Evolutionary conservation across 2,329 filamentous ascomycete genomes (phyloP), one percentile per base, ranked within the genome.

Genomic region (Pyrenophora graminea): DNA sequence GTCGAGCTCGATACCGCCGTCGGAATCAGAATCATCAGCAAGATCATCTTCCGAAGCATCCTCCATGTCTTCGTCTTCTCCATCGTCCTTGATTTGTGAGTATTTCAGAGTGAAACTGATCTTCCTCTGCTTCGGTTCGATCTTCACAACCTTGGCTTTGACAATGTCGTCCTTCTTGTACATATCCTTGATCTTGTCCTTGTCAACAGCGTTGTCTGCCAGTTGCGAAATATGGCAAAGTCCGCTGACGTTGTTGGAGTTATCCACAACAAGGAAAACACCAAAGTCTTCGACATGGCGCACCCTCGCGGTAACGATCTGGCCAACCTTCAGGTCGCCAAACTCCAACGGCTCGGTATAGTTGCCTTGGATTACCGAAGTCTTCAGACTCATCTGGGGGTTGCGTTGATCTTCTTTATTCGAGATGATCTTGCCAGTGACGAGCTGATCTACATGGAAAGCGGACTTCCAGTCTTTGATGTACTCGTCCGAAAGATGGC

Each of bases 251-350:
- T 96, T 96, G 48, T 84, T 81, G 4, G 92, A 95, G 53, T 88
- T 86, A 71, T 97, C 91, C 17, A 99, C 79, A 37, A 95, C 84
- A 62, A 99, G 89, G 72, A 99, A 99, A 4, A 93, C 93, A 59
- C 94, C 94, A 70, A 92, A 99, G 27, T 96, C 89, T 67, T 96
- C 90, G 2, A 97, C 91, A 74, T 95, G 96, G 64, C 92, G 87
- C 48, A 99, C 85, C 69, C 90, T 96, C 41, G 92, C 94, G 10
- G 90, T 96, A 30, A 99, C 82, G 27, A 91, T 78, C 72, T 96
- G 89, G 6, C 91, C 92, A 55, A 83, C 78, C 67, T 88, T 85
- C 49, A 97, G 79, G 61, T 96, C 90, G n/a, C 81, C 80, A 56
- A 93, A 88, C 0, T 83, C 86, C n/a, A 87, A 72, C 1, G 85